These are phyloP conservation scores for Stevia rebaudiana DNA, from an alignment of 140 eudicot genomes.

Conservation along the genomic window DNA sequence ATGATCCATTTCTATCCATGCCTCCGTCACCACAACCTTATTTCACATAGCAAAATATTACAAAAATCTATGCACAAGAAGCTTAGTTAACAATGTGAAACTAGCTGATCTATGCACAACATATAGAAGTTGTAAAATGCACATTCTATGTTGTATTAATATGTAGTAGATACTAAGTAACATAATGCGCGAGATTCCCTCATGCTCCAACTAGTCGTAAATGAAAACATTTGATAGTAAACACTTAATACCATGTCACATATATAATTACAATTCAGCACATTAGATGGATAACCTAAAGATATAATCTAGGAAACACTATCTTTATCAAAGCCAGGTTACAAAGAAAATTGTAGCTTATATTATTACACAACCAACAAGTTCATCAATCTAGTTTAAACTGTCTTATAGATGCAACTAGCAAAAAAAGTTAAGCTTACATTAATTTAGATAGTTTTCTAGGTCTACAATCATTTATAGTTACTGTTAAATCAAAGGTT, in stretches of 20 bases:
- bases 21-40: conserved; percentile 58
- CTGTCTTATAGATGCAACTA: neutral
- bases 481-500: neutral
- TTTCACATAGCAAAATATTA: neutral
- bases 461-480: neutral
- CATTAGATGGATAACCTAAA: neutral
- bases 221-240: neutral
- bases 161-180: neutral
- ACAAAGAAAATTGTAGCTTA: neutral
- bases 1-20: conserved; percentile 64
- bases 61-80: neutral
- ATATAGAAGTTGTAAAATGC: neutral
- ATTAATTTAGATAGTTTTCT: neutral
- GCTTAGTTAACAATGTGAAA: conserved; percentile 1
- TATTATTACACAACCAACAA: neutral
- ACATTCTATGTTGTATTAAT: neutral
- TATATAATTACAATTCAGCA: too few species aligned
- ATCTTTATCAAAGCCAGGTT: neutral
- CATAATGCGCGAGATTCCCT: neutral
- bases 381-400: neutral
- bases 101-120: neutral
- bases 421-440: neutral
- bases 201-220: neutral
- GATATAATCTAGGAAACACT: neutral
- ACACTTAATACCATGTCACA: neutral